Conservation (phyloP, 1,284 basidiomycete species). For the Pseudozyma flocculosa region DNA sequence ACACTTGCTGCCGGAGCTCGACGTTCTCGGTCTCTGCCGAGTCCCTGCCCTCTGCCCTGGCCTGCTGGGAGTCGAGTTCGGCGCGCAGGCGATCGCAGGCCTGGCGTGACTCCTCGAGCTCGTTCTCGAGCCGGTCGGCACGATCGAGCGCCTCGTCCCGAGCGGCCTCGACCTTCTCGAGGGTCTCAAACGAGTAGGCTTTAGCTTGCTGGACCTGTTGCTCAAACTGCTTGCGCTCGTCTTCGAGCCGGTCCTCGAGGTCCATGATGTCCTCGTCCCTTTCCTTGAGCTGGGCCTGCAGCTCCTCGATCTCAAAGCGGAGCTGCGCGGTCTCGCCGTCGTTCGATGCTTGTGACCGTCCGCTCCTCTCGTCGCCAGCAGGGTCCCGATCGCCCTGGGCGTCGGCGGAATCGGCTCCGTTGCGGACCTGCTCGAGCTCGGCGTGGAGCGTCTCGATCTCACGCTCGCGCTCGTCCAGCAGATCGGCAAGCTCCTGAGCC, state of each 20-base stretch:
- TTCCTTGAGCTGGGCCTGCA: constrained; percentile 23
- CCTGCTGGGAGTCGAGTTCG: not conserved
- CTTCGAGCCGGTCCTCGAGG: constrained; percentile 18
- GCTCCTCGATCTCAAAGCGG: constrained; percentile 19
- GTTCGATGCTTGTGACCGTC: not conserved
- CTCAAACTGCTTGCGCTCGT: constrained; percentile 29
- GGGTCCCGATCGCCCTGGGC: no score
- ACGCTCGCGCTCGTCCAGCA: constrained; percentile 29
- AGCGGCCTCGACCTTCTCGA: constrained; percentile 29
- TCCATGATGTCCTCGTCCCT: constrained; percentile 27
- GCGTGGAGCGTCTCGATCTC: constrained; percentile 13
- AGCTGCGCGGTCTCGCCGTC: constrained; percentile 7
- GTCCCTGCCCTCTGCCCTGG: not conserved
- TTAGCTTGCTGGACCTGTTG: constrained; percentile 37
- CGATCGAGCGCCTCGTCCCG: constrained; percentile 26
- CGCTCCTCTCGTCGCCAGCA: not conserved
- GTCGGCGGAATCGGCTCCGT: no score
- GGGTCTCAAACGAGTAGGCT: constrained; percentile 29
- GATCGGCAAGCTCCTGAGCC: constrained; percentile 31
- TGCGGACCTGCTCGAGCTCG: not conserved
- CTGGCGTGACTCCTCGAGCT: constrained; percentile 2
- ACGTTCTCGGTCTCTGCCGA: not conserved
- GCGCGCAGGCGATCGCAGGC: not conserved
- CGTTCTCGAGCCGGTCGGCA: constrained; percentile 7
- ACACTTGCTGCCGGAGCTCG: not conserved